phyloP scores from a whole-genome alignment of 208 protist genomes.

The Leishmania braziliensis region DNA sequence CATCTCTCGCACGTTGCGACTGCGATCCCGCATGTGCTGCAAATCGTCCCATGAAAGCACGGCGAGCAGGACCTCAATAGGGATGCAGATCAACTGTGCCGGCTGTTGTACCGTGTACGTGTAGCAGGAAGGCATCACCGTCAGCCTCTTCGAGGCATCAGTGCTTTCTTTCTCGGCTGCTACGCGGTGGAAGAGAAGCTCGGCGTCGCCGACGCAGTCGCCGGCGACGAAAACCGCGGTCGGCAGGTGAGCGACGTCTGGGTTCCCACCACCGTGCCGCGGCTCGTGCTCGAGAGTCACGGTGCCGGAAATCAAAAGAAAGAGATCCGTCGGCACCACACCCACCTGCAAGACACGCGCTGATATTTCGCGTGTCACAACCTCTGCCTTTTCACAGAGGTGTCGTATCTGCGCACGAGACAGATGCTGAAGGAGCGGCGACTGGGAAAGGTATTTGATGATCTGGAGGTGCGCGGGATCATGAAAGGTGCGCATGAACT shows the following conservation, averaged over 20 bases:
- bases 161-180: neutral
- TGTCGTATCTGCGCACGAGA: neutral
- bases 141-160: too few relatives aligned
- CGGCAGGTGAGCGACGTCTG: neutral
- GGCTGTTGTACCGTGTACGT: constrained; percentile 16
- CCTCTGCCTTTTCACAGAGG: neutral
- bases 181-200: neutral
- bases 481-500: constrained; percentile 12
- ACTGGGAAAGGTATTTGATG: constrained; percentile 7
- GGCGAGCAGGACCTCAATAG: neutral
- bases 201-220: constrained; percentile 24
- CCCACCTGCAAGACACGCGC: neutral
- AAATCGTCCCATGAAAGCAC: constrained; percentile 9
- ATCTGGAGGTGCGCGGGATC: constrained; percentile 1
- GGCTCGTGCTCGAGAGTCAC: constrained; percentile 17
- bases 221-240: neutral
- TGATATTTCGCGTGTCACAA: neutral
- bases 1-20: constrained; percentile 6
- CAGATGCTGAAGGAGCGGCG: constrained; percentile 13
- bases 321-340: constrained; percentile 5
- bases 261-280: neutral
- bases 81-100: constrained; percentile 7
- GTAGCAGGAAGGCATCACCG: constrained; percentile 1
- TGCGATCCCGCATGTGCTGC: neutral
- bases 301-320: constrained; percentile 11